Conservation (phyloP, 169 alveolate genomes). For the Plasmodium malariae region DNA sequence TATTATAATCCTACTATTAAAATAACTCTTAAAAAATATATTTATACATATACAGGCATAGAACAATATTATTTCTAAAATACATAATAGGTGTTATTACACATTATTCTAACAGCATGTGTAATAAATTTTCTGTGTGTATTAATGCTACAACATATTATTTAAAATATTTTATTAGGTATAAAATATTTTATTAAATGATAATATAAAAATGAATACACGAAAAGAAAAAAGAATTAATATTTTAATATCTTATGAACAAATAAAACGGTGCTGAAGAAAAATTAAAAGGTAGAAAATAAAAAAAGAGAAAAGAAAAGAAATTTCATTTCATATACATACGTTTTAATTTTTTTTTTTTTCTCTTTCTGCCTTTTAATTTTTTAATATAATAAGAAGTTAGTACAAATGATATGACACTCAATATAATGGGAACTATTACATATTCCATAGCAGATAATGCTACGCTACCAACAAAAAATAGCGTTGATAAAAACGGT, state of each 20-base stretch:
- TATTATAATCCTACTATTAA: background rate
- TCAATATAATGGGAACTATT: constrained; percentile 15
- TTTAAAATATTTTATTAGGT: no score
- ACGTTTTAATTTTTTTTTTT: constrained; percentile 1
- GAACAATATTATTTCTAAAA: background rate
- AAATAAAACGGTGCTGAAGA: background rate
- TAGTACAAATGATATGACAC: constrained; percentile 17
- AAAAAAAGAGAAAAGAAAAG: background rate
- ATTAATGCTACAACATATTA: no score
- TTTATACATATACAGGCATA: background rate
- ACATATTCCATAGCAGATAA: constrained; percentile 2
- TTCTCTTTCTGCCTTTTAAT: background rate
- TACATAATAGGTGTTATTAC: no score
- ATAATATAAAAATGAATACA: no score
- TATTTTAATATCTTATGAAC: no score
- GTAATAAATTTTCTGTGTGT: no score
- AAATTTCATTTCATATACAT: background rate
- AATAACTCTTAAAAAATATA: background rate
- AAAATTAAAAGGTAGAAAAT: no score
- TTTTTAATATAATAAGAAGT: constrained; percentile 19
- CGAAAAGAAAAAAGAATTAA: no score
- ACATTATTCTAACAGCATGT: no score
- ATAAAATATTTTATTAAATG: no score
- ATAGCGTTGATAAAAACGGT: constrained; percentile 11
- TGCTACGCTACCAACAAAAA: constrained; percentile 9